These are phyloP conservation scores for Emergomyces africanus DNA, from an alignment of 2,329 filamentous ascomycete species.

Conservation along the genomic window DNA sequence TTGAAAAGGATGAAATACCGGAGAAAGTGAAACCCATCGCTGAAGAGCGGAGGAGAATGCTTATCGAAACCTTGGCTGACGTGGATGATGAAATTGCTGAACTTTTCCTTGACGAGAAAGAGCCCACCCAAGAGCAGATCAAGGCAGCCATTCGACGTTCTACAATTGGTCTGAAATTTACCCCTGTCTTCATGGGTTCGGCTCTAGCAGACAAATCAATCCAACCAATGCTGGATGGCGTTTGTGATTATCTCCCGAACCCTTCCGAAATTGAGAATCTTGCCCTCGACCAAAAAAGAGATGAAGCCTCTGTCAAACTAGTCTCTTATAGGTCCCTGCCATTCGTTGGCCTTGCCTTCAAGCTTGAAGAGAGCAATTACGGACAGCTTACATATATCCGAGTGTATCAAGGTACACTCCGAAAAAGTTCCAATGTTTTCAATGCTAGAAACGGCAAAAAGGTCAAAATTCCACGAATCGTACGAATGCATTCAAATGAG, in stretches of 20 bases:
- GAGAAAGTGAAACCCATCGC: conserved; percentile 63
- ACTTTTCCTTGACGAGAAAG: conserved; percentile 77
- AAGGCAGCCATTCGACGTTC: conserved; percentile 83
- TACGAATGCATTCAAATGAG: conserved; percentile 98
- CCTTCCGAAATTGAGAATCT: conserved; percentile 79
- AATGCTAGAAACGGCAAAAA: conserved; percentile 93
- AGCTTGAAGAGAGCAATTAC: conserved; percentile 97
- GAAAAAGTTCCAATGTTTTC: conserved; percentile 80
- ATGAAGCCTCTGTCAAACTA: conserved; percentile 70
- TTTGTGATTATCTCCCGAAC: conserved; percentile 92
- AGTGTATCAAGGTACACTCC: conserved; percentile 87
- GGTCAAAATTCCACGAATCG: conserved; percentile 91
- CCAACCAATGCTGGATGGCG: conserved; percentile 92
- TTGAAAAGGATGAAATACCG: conserved; percentile 68
- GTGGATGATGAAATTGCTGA: conserved; percentile 98
- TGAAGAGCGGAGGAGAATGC: conserved; percentile 65
- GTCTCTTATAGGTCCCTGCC: conserved; percentile 66
- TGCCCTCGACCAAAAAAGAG: conserved; percentile 69
- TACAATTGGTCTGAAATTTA: conserved; percentile 82
- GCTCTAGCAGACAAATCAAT: conserved; percentile 89
- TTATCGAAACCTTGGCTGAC: conserved; percentile 92
- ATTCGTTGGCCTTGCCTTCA: conserved; percentile 93
- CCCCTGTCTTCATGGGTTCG: conserved; percentile 91
- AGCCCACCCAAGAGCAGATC: conserved; percentile 69
- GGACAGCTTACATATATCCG: conserved; percentile 97